Percentiles rank a stretch among this genome's conserved stretches.
These are phyloP conservation scores for Cicer pinnatifidum DNA, from an alignment of 306 rosid genomes.

Conservation along the genomic window DNA sequence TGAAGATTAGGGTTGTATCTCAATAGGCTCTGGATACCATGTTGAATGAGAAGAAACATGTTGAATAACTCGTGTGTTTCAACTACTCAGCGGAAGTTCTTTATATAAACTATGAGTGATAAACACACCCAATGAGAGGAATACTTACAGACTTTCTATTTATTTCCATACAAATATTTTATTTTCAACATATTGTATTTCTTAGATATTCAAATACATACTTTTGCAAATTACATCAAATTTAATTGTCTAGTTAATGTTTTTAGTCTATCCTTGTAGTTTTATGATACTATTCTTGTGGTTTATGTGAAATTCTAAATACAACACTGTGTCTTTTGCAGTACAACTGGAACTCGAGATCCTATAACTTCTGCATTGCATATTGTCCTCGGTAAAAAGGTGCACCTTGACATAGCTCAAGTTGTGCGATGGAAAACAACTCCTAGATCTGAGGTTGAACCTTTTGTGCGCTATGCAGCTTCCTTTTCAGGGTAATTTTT, in stretches of 20 bases:
- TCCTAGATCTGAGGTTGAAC: constrained; percentile 73
- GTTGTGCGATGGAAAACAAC: constrained; percentile 90
- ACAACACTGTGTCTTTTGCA: constrained; percentile 50
- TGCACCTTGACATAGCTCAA: constrained; percentile 89
- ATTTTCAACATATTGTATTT: background rate
- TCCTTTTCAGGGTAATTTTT: constrained; percentile 88
- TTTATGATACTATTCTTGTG: constrained; percentile 33
- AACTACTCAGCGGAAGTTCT: no score
- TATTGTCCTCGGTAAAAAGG: constrained; percentile 83
- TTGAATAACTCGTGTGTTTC: no score
- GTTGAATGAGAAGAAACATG: no score
- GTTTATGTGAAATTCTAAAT: constrained; percentile 40
- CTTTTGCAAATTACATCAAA: constrained; percentile 20
- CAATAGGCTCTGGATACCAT: no score
- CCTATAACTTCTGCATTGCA: constrained; percentile 86
- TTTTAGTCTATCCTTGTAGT: constrained; percentile 27
- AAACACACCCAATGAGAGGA: no score
- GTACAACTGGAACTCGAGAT: constrained; percentile 95
- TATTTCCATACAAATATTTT: no score
- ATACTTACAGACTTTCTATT: no score
- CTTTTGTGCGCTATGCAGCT: constrained; percentile 87
- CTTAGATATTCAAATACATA: background rate
- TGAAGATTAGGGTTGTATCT: no score
- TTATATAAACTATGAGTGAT: no score
- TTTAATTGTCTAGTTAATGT: constrained; percentile 20